A percentile compares a stretch with the other conserved stretches of the same genome.
Conservation (phyloP, 176 grass and related monocot species). For the Elaeis guineensis region DNA sequence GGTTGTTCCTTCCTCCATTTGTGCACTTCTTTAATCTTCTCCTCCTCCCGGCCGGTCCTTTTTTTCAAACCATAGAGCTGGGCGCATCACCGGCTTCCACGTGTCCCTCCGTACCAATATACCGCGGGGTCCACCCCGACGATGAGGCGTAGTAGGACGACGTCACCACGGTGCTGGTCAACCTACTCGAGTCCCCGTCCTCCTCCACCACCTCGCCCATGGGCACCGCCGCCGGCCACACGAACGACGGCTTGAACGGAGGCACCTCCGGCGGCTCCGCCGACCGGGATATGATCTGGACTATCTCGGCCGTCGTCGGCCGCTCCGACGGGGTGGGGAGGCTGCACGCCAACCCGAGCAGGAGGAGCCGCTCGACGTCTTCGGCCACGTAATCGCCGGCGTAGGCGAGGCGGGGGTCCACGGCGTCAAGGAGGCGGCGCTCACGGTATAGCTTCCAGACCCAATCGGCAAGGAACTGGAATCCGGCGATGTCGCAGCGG, state of each 20-base stretch:
- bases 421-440: constrained; percentile 35
- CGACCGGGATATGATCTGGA: constrained; percentile 43
- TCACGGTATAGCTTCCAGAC: constrained; percentile 74
- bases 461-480: constrained; percentile 59
- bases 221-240: constrained; percentile 42
- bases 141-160: constrained; percentile 47
- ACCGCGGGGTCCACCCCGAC: constrained; percentile 27
- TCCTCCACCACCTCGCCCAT: background rate
- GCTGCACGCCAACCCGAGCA: constrained; percentile 79
- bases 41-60: too few relatives aligned
- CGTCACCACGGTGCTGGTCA: constrained; percentile 13
- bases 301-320: constrained; percentile 37
- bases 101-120: constrained; percentile 22
- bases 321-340: constrained; percentile 62
- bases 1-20: too few relatives aligned
- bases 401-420: constrained; percentile 33
- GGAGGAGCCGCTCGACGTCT: constrained; percentile 60
- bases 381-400: constrained; percentile 24
- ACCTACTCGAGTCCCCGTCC: constrained; percentile 25
- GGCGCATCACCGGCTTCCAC: constrained; percentile 22
- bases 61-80: background rate
- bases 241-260: constrained; percentile 47
- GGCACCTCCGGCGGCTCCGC: constrained; percentile 39
- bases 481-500: constrained; percentile 36
- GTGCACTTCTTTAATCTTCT: too few relatives aligned